phyloP scores from a whole-genome alignment of 306 rosid species.

The Senna tora region DNA sequence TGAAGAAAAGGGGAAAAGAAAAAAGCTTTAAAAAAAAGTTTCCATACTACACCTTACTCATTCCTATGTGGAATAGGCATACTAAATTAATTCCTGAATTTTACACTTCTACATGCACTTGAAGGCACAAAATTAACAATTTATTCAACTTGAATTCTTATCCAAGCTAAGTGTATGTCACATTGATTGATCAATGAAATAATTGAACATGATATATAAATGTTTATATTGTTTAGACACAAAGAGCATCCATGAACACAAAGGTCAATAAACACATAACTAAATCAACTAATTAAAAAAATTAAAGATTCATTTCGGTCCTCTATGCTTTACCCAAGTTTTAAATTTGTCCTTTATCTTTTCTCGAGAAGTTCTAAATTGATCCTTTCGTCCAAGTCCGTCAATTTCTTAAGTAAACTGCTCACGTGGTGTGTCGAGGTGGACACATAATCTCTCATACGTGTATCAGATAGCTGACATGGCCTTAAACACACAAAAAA shows the following conservation, averaged over 20 bases:
- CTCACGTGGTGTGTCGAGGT: too few species aligned
- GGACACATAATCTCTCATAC: too few species aligned
- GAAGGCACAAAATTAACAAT: background rate
- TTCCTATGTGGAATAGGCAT: background rate
- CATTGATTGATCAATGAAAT: conserved; percentile 31
- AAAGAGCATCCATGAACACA: conserved; percentile 40
- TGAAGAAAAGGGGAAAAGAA: background rate
- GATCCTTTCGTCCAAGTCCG: too few species aligned
- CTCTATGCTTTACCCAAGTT: too few species aligned
- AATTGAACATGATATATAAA: conserved; percentile 26
- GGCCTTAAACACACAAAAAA: too few species aligned
- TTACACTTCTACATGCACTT: background rate
- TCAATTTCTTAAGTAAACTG: too few species aligned
- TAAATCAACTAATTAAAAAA: conserved; percentile 30
- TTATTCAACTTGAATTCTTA: background rate
- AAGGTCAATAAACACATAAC: conserved; percentile 39
- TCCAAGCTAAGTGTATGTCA: background rate
- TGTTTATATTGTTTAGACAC: conserved; percentile 38
- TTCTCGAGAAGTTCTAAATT: too few species aligned
- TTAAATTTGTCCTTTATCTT: too few species aligned
- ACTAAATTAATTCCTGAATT: background rate
- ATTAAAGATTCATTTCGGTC: too few species aligned
- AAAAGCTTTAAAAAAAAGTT: too few species aligned
- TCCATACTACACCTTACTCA: background rate
- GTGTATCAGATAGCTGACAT: too few species aligned